Evolutionary conservation across 1,284 basidiomycete genomes (phyloP), one percentile per base, ranked within the genome.

Genomic region (Ustilago shanxiensis): DNA sequence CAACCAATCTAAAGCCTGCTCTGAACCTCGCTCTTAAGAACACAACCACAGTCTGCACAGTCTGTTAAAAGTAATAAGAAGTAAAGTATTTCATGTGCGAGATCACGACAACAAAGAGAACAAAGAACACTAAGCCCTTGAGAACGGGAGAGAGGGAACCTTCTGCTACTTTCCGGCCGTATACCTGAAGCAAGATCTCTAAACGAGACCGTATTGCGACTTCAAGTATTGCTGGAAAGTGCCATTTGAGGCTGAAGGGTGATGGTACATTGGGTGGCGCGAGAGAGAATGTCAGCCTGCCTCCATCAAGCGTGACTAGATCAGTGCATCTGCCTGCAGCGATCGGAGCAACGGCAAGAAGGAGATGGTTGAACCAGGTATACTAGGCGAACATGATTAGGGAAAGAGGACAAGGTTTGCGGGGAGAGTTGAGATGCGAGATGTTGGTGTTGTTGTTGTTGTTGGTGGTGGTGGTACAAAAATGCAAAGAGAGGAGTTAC

Each of bases 401-500:
- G 54, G 54, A 35, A 18, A 28, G 11, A 50, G 24, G 44, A 62
- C 31, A 44, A 37, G 41, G 41, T 54, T n/a, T 62, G 60, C 56
- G 54, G 26, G 22, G 53, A 39, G 53, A 39, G 41, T 66, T 59
- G 35, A 49, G 55, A 73, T 63, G 71, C 62, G 51, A 49, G 35
- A 35, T 1, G 37, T 14, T 37, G 35, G 3, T 37, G 31, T 7
- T 33, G 11, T 7, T 33, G 31, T 7, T 33, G 31, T 7, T 33
- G 37, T 18, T 26, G 53, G 63, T 50, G 35, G 24, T 76, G 68
- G 56, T 76, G 68, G 29, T 76, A 76, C 73, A 76, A 20, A n/a
- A 55, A 71, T 75, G 72, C 56, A 47, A 11, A 65, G 44, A 60
- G 63, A 59, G 58, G 35, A 45, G 35, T 50, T 49, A 60, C 54